These are phyloP conservation scores for Barnettozyma hawaiiensis DNA, from an alignment of 1,139 yeast species.

Conservation along the genomic window DNA sequence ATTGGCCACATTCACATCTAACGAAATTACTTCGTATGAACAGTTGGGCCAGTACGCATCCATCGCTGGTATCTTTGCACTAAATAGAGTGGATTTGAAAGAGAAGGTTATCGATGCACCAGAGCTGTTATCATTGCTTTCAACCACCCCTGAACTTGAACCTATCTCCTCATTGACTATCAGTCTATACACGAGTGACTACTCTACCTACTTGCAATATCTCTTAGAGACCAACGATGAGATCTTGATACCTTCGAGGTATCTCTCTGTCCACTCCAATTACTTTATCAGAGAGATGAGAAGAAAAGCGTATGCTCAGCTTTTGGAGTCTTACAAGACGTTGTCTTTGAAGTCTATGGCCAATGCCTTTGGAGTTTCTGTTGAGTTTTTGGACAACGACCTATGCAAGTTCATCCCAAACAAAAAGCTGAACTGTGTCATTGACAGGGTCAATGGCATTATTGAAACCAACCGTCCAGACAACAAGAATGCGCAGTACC, in stretches of 20 bases:
- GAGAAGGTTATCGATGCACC: conserved; percentile 88
- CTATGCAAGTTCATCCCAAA: conserved; percentile 88
- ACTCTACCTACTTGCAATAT: conserved; percentile 71
- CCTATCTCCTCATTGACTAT: conserved; percentile 83
- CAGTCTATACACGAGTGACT: conserved; percentile 85
- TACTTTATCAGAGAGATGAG: conserved; percentile 89
- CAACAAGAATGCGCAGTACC: conserved; percentile 92
- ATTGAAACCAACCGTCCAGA: conserved; percentile 96
- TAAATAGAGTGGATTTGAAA: conserved; percentile 82
- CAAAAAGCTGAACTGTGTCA: conserved; percentile 89
- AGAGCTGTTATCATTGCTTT: conserved; percentile 76
- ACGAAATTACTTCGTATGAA: conserved; percentile 85
- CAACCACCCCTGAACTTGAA: conserved; percentile 66
- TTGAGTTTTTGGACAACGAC: conserved; percentile 77
- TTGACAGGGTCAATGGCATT: conserved; percentile 92
- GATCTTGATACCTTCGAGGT: conserved; percentile 68
- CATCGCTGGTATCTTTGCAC: conserved; percentile 74
- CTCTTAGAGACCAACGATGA: conserved; percentile 75
- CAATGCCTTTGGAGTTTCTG: conserved; percentile 79
- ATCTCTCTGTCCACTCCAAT: conserved; percentile 71
- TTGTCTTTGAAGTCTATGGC: conserved; percentile 92
- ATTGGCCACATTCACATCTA: conserved; percentile 93
- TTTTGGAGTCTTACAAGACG: conserved; percentile 90
- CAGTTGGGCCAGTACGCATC: conserved; percentile 87
- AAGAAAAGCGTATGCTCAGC: conserved; percentile 90